Percentiles rank a stretch among this genome's conserved stretches.
Evolutionary conservation across 352 stramenopile genomes (phyloP).

Genomic region (Globisporangium polare): DNA sequence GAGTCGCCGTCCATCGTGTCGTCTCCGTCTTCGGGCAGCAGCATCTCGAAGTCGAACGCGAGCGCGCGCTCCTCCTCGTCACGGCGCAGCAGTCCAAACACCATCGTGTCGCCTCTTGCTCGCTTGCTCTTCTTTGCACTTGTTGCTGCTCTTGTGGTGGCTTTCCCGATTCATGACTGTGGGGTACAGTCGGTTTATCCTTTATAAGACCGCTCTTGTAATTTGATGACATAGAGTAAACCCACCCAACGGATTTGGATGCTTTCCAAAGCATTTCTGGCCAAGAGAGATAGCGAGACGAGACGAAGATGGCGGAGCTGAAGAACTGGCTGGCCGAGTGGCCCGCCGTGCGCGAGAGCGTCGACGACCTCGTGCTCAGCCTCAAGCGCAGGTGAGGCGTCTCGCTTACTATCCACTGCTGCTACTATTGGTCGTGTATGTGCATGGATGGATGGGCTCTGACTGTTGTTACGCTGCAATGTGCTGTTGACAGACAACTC

Average conservation of each 20-base stretch:
- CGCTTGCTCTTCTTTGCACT: not conserved
- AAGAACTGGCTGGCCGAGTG: slow-evolving; percentile 75
- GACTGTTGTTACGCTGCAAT: slow-evolving; percentile 5
- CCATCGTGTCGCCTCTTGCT: slow-evolving; percentile 31
- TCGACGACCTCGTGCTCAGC: slow-evolving; percentile 73
- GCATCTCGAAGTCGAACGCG: slow-evolving; percentile 82
- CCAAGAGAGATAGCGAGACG: not conserved
- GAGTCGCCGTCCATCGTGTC: slow-evolving; percentile 39
- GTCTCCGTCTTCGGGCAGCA: slow-evolving; percentile 64
- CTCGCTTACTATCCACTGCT: too few relatives aligned
- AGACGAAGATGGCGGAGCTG: slow-evolving; percentile 27
- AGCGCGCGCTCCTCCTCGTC: slow-evolving; percentile 77
- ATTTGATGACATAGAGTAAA: not conserved
- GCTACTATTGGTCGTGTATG: not conserved
- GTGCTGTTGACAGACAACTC: slow-evolving; percentile 37
- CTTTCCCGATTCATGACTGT: too few relatives aligned
- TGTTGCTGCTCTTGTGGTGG: too few relatives aligned
- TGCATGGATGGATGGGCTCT: not conserved
- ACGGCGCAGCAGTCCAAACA: slow-evolving; percentile 70
- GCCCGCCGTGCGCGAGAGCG: slow-evolving; percentile 59
- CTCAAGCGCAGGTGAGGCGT: slow-evolving; percentile 66
- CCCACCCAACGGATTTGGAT: not conserved
- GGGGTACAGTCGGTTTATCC: too few relatives aligned
- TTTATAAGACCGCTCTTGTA: not conserved
- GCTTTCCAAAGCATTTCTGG: slow-evolving; percentile 1